phyloP scores from a whole-genome alignment of 257 asterid species.

The Echites panduratus region DNA sequence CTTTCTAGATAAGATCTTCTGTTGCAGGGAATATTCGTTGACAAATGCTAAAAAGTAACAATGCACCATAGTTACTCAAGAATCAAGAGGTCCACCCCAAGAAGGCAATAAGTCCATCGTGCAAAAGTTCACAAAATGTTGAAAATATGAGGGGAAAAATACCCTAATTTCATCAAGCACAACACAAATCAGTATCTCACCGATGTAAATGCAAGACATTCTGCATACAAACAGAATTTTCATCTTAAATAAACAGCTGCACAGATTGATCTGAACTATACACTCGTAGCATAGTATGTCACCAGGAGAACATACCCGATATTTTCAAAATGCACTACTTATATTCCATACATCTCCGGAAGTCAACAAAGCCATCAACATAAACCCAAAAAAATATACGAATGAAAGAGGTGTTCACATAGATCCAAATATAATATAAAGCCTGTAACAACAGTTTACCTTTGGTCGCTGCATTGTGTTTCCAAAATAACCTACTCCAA shows the following conservation, averaged over 20 bases:
- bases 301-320: neutral
- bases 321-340: neutral
- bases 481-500: conserved; percentile 90
- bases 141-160: neutral
- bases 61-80: neutral
- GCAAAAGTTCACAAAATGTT: neutral
- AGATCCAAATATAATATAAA: neutral
- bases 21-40: neutral
- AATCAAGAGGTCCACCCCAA: neutral
- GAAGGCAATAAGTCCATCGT: neutral
- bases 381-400: neutral
- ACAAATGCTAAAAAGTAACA: neutral
- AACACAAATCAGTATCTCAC: neutral
- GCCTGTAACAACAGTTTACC: conserved; percentile 31
- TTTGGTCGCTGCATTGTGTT: conserved; percentile 78
- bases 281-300: neutral
- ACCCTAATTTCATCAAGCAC: neutral
- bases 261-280: neutral
- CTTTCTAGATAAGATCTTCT: neutral
- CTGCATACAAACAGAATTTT: neutral
- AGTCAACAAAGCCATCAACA: neutral
- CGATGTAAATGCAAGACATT: neutral
- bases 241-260: neutral
- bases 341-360: neutral
- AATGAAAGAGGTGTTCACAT: neutral